A percentile compares a stretch with the other conserved stretches of the same genome.
phyloP scores from a whole-genome alignment of 2,329 filamentous ascomycete genomes.

The Alternaria sp. region DNA sequence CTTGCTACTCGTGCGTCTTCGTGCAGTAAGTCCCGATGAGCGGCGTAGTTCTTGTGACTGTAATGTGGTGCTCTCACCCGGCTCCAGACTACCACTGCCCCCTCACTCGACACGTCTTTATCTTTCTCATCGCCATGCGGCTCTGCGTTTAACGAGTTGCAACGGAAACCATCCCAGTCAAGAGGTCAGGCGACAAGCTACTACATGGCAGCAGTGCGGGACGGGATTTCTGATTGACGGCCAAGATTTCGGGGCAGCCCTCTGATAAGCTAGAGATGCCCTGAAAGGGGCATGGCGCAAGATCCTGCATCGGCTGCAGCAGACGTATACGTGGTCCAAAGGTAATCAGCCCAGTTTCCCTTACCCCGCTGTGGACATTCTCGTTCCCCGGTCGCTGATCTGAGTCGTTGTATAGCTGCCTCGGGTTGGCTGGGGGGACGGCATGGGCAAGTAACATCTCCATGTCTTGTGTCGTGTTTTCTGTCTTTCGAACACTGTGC shows the following conservation, averaged over 20 bases:
- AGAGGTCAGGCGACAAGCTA: conserved; percentile 35
- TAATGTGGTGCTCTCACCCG: conserved; percentile 5
- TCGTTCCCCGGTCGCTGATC: conserved; percentile 16
- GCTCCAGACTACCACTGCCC: conserved; percentile 8
- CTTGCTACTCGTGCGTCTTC: no score
- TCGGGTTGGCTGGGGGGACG: not conserved
- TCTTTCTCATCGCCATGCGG: conserved; percentile 32
- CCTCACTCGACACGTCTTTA: conserved; percentile 34
- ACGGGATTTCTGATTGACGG: not conserved
- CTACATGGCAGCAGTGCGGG: conserved; percentile 21
- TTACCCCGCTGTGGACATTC: conserved; percentile 37
- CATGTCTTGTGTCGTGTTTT: not conserved
- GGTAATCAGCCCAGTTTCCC: conserved; percentile 22
- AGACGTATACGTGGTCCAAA: conserved; percentile 21
- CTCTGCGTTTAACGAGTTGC: conserved; percentile 33
- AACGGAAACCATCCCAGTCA: conserved; percentile 9
- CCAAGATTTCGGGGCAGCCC: conserved; percentile 19
- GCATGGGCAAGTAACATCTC: not conserved
- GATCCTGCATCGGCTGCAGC: conserved; percentile 38
- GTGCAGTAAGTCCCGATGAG: no score
- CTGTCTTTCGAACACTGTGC: not conserved
- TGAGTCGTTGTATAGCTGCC: conserved; percentile 8
- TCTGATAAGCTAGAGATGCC: conserved; percentile 40
- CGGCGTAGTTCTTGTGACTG: no score
- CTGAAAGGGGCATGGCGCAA: conserved; percentile 27